These are phyloP conservation scores for Termitomyces sp. DNA, from an alignment of 768 basidiomycete species.

Conservation along the genomic window DNA sequence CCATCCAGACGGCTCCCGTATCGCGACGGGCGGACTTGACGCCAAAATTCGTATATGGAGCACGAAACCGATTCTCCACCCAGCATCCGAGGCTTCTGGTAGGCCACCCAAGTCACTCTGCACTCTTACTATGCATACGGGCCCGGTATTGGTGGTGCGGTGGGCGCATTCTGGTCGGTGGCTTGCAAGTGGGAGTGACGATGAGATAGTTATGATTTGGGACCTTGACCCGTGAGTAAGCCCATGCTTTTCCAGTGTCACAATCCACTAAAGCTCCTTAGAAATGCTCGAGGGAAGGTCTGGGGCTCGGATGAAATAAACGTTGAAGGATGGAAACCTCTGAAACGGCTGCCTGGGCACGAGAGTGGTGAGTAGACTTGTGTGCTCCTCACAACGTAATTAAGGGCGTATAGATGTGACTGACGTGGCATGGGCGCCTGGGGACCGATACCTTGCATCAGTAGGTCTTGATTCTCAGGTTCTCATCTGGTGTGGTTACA, in stretches of 20 bases:
- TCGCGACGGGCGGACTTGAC: constrained; percentile 97
- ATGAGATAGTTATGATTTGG: constrained; percentile 95
- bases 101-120: constrained; percentile 82
- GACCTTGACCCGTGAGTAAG: constrained; percentile 86
- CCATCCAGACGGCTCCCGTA: constrained; percentile 91
- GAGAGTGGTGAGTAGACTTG: constrained; percentile 69
- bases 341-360: constrained; percentile 89
- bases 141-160: constrained; percentile 84
- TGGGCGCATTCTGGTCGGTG: constrained; percentile 94
- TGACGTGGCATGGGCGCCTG: constrained; percentile 92
- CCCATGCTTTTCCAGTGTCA: background rate
- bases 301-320: constrained; percentile 97
- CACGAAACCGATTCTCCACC: constrained; percentile 88
- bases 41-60: constrained; percentile 97
- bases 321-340: constrained; percentile 94
- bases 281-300: constrained; percentile 76
- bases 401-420: constrained; percentile 66
- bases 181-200: constrained; percentile 96
- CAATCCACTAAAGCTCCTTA: constrained; percentile 22
- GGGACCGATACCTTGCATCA: constrained; percentile 87
- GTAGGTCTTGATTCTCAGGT: constrained; percentile 91
- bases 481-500: constrained; percentile 90
- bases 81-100: constrained; percentile 58
- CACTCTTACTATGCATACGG: constrained; percentile 90
- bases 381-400: background rate